These are phyloP conservation scores for Adansonia grandidieri DNA, from an alignment of 441 rosid genomes.

Conservation along the genomic window DNA sequence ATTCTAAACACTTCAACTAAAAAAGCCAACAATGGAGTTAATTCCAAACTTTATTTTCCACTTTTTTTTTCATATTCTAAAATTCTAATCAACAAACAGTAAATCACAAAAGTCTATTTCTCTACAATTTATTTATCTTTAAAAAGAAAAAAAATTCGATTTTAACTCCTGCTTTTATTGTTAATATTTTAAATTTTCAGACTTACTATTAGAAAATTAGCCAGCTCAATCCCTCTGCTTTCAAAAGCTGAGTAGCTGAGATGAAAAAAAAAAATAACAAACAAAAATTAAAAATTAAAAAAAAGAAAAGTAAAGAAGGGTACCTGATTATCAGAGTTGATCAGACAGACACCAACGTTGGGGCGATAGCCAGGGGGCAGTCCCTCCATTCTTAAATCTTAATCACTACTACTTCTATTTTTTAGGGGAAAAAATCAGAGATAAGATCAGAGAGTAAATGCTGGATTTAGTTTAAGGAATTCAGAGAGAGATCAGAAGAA, in stretches of 20 bases:
- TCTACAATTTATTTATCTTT: not conserved
- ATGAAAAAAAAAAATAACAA: no score
- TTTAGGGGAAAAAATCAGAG: no score
- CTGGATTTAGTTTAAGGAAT: no score
- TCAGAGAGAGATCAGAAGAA: no score
- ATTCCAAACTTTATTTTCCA: not conserved
- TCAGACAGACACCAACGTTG: constrained; percentile 93
- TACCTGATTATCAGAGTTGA: constrained; percentile 88
- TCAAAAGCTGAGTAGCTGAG: not conserved
- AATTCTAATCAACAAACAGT: not conserved
- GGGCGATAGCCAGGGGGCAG: constrained; percentile 96
- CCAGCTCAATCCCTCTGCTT: constrained; percentile 9
- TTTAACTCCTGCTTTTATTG: not conserved
- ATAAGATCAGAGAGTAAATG: no score
- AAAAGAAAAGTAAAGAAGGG: not conserved
- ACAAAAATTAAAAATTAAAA: no score
- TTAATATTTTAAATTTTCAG: not conserved
- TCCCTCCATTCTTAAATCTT: constrained; percentile 61
- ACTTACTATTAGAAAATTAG: no score
- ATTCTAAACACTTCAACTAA: not conserved
- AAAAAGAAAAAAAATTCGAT: not conserved
- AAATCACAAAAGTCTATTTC: not conserved
- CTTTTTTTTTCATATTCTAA: no score
- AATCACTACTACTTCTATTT: not conserved
- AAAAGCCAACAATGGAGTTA: not conserved